A percentile compares a stretch with the other conserved stretches of the same genome.
phyloP scores from a whole-genome alignment of 2,329 filamentous ascomycete species.

The Tolypocladium pustulatum region DNA sequence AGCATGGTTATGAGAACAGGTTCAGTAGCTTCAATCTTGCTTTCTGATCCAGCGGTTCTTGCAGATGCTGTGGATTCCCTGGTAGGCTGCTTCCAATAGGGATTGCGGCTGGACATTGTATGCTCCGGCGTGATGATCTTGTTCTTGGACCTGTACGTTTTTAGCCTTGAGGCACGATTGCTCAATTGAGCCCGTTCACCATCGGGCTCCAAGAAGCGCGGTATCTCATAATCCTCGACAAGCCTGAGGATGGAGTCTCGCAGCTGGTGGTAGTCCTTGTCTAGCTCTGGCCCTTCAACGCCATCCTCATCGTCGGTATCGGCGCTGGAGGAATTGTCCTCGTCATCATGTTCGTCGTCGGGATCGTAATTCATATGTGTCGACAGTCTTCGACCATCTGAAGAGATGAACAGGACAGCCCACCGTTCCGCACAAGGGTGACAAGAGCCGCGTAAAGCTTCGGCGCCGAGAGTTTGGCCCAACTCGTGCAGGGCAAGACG shows the following conservation, averaged over 20 bases:
- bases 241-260: slow-evolving; percentile 72
- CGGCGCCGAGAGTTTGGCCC: slow-evolving; percentile 52
- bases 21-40: slow-evolving; percentile 30
- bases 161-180: slow-evolving; percentile 54
- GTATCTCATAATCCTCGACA: slow-evolving; percentile 74
- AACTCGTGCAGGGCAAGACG: slow-evolving; percentile 62
- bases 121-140: slow-evolving; percentile 41
- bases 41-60: slow-evolving; percentile 3
- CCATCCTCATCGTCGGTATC: slow-evolving; percentile 53
- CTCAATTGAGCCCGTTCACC: slow-evolving; percentile 55
- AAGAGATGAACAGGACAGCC: slow-evolving; percentile 70
- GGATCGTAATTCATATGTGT: slow-evolving; percentile 63
- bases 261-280: slow-evolving; percentile 71
- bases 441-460: slow-evolving; percentile 55
- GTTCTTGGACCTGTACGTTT: slow-evolving; percentile 50
- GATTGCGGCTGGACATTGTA: slow-evolving; percentile 46
- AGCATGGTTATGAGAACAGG: slow-evolving; percentile 61
- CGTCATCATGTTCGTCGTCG: slow-evolving; percentile 55
- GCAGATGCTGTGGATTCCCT: slow-evolving; percentile 3
- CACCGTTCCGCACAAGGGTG: slow-evolving; percentile 77
- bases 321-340: slow-evolving; percentile 50
- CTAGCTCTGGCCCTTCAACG: slow-evolving; percentile 50
- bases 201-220: slow-evolving; percentile 52
- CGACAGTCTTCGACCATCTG: slow-evolving; percentile 59
- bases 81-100: slow-evolving; percentile 33